Conservation (phyloP, 1,139 yeast genomes). For the Suhomyces ambrosiae region DNA sequence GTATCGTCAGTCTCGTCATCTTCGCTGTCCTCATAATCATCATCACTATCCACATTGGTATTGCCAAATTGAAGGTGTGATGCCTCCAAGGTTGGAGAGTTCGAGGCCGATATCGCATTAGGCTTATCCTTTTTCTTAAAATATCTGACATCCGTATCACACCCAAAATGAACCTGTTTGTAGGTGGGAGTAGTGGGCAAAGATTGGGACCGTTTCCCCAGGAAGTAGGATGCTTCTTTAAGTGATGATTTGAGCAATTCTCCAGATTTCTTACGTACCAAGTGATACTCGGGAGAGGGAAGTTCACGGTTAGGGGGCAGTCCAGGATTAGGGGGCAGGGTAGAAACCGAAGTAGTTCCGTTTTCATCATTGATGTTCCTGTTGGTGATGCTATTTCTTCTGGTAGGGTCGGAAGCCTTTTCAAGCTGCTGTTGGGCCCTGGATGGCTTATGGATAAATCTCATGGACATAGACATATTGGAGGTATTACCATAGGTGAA, state of each 20-base stretch:
- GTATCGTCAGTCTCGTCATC: conserved; percentile 28
- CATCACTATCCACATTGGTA: conserved; percentile 21
- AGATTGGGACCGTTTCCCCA: conserved; percentile 53
- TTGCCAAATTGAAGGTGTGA: conserved; percentile 21
- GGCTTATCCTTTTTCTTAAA: conserved; percentile 75
- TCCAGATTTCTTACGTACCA: conserved; percentile 76
- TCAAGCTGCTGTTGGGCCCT: conserved; percentile 36
- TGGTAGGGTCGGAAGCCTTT: conserved; percentile 39
- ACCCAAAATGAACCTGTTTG: conserved; percentile 80
- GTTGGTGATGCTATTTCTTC: conserved; percentile 28
- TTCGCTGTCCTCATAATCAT: conserved; percentile 25
- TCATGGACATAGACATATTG: conserved; percentile 34
- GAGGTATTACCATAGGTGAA: conserved; percentile 12
- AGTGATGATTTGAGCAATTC: conserved; percentile 77
- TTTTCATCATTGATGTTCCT: conserved; percentile 4
- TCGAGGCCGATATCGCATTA: conserved; percentile 67
- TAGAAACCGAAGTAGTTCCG: too few species aligned
- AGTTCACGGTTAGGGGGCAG: neutral
- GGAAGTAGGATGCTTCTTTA: conserved; percentile 40
- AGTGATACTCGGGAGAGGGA: conserved; percentile 18
- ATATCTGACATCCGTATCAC: conserved; percentile 64
- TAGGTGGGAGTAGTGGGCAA: conserved; percentile 75
- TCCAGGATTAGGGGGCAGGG: neutral
- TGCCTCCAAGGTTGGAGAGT: conserved; percentile 54
- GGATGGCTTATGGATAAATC: conserved; percentile 46